Conservation (phyloP, 805 yeast species). For the Candida ulmi region DNA sequence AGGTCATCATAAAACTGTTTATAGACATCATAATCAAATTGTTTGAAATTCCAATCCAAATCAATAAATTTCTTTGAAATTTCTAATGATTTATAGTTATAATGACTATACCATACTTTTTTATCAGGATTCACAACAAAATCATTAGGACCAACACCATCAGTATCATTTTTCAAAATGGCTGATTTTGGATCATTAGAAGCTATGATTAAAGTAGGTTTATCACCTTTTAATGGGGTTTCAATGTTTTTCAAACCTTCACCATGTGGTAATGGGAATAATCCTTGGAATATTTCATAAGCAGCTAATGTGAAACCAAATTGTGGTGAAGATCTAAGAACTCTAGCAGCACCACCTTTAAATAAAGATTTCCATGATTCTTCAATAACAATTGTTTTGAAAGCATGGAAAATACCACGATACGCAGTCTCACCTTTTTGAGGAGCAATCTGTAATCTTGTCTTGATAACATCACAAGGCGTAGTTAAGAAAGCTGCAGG, state of each 20-base stretch:
- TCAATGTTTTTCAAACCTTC: conserved; percentile 20
- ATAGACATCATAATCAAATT: conserved; percentile 47
- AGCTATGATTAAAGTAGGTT: conserved; percentile 4
- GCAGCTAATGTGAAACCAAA: conserved; percentile 98
- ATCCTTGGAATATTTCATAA: conserved; percentile 79
- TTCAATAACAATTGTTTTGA: conserved; percentile 63
- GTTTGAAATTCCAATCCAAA: conserved; percentile 54
- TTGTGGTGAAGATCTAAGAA: conserved; percentile 93
- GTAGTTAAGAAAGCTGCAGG: conserved; percentile 97
- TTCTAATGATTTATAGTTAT: conserved; percentile 53
- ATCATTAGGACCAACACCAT: conserved; percentile 10
- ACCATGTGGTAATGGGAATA: conserved; percentile 56
- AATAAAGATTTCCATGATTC: conserved; percentile 86
- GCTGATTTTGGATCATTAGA: conserved; percentile 3
- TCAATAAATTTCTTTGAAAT: conserved; percentile 57
- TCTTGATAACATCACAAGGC: conserved; percentile 94
- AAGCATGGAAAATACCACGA: conserved; percentile 74
- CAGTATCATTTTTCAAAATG: conserved; percentile 5
- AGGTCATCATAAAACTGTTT: conserved; percentile 28
- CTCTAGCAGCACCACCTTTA: conserved; percentile 95
- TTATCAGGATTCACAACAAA: conserved; percentile 36
- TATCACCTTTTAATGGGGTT: conserved; percentile 18
- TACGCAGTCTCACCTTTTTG: conserved; percentile 74
- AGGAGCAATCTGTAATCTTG: conserved; percentile 84
- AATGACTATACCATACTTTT: conserved; percentile 36